Evolutionary conservation across 257 asterid genomes (phyloP), one percentile per base, ranked within the genome.

Genomic region (Linderniella brevidens): DNA sequence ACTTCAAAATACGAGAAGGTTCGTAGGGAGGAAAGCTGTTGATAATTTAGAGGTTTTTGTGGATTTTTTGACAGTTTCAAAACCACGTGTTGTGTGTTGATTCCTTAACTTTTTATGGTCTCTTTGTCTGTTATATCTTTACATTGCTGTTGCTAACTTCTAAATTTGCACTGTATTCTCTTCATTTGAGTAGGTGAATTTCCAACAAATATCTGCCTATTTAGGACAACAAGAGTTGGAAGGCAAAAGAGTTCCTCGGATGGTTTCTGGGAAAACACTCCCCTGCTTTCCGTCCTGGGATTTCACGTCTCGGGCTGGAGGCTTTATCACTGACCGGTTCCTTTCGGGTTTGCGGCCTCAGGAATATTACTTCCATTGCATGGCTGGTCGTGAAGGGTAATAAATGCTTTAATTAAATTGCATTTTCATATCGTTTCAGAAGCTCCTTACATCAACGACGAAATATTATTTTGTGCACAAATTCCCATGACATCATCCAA

Each of bases 361-460:
- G 56, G 98, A 88, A 57, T 88, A 88, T 60, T 88, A 88, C 61
- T 88, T 88, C 64, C 98, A 88, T 64, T 88, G 98, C 80, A 88
- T 88, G 98, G 98, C 98, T 65, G 98, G 98, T 55, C 94, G 98
- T 32, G 98, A 88, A 69, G 98, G 98, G 98, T 88, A 84, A 69
- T 54, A 20, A 35, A 41, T 41, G 48, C 32, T 11, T 18, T 44
- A 36, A 19, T 35, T 35, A 41, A 15, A 38, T 64, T 55, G 20
- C 41, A 42, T 49, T 50, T 9, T 54, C 32, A 3, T 25, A 25
- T 25, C 6, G 32, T 25, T 3, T 6, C 32, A 25, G 3, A 25
- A 25, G 32, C 32, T 25, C 6, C 32, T 25, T 25, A 25, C 6
- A 25, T 25, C 32, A 6, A 25, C 3, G 32, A 25, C 32, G n/a